These are phyloP conservation scores for Oehlia diaphana DNA, from an alignment of 192 early-diverging fungal genomes.

Conservation along the genomic window DNA sequence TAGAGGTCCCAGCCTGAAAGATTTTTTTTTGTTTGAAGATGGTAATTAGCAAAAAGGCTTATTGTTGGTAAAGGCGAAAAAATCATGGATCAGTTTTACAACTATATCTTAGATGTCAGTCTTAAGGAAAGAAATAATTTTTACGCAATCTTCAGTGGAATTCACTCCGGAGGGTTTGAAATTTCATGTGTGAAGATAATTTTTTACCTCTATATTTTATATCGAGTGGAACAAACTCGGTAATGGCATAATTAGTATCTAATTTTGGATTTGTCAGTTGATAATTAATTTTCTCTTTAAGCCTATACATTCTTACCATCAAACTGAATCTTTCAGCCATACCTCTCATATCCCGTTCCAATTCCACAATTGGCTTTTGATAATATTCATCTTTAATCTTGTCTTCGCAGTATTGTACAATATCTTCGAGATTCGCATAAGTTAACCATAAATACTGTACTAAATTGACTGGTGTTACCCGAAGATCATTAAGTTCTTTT, in stretches of 20 bases:
- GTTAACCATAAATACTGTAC: slow-evolving; percentile 6
- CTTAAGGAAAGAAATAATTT: not conserved
- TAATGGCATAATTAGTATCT: slow-evolving; percentile 1
- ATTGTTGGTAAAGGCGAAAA: too few species aligned
- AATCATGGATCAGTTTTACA: too few species aligned
- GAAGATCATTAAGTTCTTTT: slow-evolving; percentile 7
- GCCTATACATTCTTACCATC: slow-evolving; percentile 1
- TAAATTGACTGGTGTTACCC: not conserved
- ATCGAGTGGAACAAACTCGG: not conserved
- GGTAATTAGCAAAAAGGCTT: too few species aligned
- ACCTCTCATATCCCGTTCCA: slow-evolving; percentile 10
- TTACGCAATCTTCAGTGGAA: not conserved
- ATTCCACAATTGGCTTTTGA: slow-evolving; percentile 4
- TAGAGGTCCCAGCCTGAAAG: too few species aligned
- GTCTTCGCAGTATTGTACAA: slow-evolving; percentile 15
- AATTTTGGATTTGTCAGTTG: not conserved
- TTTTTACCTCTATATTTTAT: slow-evolving; percentile 5
- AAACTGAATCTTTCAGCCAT: slow-evolving; percentile 13
- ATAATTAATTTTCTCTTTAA: slow-evolving; percentile 15
- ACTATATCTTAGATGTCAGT: too few species aligned
- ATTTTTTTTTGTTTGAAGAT: too few species aligned
- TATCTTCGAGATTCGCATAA: slow-evolving; percentile 11
- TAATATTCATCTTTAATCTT: slow-evolving; percentile 14
- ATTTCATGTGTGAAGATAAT: too few species aligned
- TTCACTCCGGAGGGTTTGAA: not conserved